Conservation (phyloP, 1,139 yeast species). For the Yamadazyma siamensis region DNA sequence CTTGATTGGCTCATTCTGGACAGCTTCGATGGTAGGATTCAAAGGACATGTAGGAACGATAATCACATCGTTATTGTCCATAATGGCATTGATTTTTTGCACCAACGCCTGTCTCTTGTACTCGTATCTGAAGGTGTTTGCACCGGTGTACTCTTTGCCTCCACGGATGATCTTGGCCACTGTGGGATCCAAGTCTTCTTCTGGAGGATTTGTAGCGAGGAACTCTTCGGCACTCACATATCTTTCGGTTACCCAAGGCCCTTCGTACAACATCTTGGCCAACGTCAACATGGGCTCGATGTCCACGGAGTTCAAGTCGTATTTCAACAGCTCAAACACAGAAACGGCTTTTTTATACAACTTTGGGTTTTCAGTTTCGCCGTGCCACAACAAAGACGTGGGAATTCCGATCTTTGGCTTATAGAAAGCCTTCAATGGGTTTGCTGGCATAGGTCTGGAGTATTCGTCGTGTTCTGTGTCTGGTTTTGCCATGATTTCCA, state of each 20-base stretch:
- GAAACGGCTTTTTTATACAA: conserved; percentile 62
- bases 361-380: conserved; percentile 72
- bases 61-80: conserved; percentile 65
- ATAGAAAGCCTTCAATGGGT: conserved; percentile 57
- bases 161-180: conserved; percentile 73
- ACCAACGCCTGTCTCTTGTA: conserved; percentile 77
- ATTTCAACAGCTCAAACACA: conserved; percentile 43
- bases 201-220: conserved; percentile 71
- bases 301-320: conserved; percentile 62
- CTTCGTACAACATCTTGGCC: conserved; percentile 90
- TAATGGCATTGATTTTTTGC: conserved; percentile 55
- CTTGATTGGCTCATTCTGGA: conserved; percentile 72
- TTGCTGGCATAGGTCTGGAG: conserved; percentile 68
- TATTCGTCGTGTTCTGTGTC: conserved; percentile 77
- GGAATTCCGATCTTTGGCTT: conserved; percentile 79
- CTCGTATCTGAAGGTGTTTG: conserved; percentile 79
- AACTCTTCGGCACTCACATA: conserved; percentile 79
- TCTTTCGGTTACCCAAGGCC: conserved; percentile 99
- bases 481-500: conserved; percentile 64
- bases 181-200: conserved; percentile 71
- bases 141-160: conserved; percentile 76
- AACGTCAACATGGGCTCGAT: conserved; percentile 73
- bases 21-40: conserved; percentile 74
- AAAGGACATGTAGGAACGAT: conserved; percentile 93
- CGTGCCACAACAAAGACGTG: conserved; percentile 67